Percentiles rank a stretch among this genome's conserved stretches.
Evolutionary conservation across 2,329 filamentous ascomycete genomes (phyloP).

Genomic region (Trichoderma sp.): DNA sequence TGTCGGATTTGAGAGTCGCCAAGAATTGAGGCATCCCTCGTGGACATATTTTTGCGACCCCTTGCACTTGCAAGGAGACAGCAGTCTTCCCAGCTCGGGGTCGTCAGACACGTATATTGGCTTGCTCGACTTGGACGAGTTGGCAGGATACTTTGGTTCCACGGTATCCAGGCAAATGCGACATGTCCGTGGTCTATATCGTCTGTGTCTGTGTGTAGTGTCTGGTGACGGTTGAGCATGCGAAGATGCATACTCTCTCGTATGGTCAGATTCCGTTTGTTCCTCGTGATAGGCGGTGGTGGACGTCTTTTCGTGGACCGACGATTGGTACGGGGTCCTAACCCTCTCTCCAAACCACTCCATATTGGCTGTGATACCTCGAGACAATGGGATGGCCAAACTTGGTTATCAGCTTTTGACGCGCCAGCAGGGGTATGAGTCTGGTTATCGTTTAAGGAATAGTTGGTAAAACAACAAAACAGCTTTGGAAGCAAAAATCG

Average conservation of each 20-base stretch:
- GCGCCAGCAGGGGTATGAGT: not conserved
- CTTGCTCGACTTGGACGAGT: constrained; percentile 32
- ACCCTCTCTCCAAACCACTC: constrained; percentile 15
- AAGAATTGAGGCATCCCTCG: constrained; percentile 80
- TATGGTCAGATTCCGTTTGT: not conserved
- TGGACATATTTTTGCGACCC: constrained; percentile 93
- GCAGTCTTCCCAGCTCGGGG: constrained; percentile 68
- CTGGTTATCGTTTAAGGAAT: not conserved
- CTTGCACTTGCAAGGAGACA: constrained; percentile 91
- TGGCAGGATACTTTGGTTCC: constrained; percentile 46
- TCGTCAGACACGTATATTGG: constrained; percentile 70
- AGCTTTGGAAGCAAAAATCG: not conserved
- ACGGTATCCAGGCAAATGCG: constrained; percentile 81
- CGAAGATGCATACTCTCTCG: not conserved
- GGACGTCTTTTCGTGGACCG: constrained; percentile 5
- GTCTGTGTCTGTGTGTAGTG: constrained; percentile 27
- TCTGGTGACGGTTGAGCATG: constrained; percentile 8
- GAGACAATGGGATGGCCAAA: not conserved
- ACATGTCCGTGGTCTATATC: constrained; percentile 73
- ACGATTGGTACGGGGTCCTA: constrained; percentile 2
- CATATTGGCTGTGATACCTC: not conserved
- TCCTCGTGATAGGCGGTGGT: not conserved
- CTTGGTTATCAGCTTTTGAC: not conserved
- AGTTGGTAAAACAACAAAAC: not conserved
- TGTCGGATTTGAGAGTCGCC: constrained; percentile 71